Conservation (phyloP, 176 grass and related monocot genomes). For the Triticum dicoccoides region DNA sequence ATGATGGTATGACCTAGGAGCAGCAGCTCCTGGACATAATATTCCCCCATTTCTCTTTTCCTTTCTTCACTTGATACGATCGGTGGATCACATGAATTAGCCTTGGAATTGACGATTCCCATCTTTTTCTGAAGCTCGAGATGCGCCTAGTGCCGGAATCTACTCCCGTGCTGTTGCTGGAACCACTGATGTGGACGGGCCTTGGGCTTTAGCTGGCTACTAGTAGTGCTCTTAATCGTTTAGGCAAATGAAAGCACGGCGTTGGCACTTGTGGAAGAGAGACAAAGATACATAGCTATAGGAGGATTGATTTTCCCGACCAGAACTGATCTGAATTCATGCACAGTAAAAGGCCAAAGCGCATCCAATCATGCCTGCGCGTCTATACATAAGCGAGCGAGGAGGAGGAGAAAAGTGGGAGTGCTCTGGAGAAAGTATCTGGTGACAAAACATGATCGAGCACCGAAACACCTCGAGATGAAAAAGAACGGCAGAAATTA, state of each 20-base stretch:
- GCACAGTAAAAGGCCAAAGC: not conserved
- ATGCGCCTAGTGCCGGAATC: not conserved
- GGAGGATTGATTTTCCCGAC: not conserved
- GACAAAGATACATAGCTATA: not conserved
- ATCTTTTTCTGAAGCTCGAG: not conserved
- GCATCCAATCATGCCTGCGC: not conserved
- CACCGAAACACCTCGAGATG: not conserved
- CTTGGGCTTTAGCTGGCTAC: not conserved
- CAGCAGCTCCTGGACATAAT: not conserved
- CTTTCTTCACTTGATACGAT: not conserved
- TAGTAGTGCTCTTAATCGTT: not conserved
- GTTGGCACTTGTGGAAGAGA: not conserved
- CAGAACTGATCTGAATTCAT: not conserved
- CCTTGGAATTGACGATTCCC: not conserved
- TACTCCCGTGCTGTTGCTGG: not conserved
- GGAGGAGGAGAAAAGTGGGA: rapidly evolving
- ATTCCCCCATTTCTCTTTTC: not conserved
- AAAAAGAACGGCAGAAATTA: not conserved
- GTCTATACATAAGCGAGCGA: not conserved
- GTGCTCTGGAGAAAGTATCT: not conserved
- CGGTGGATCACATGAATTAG: not conserved
- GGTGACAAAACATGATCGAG: not conserved
- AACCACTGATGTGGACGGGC: not conserved
- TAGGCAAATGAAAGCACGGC: not conserved
- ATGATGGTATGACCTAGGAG: not conserved